A percentile compares a stretch with the other conserved stretches of the same genome.
Conservation (phyloP, 768 basidiomycete species). For the Lanmaoa rubissima region DNA sequence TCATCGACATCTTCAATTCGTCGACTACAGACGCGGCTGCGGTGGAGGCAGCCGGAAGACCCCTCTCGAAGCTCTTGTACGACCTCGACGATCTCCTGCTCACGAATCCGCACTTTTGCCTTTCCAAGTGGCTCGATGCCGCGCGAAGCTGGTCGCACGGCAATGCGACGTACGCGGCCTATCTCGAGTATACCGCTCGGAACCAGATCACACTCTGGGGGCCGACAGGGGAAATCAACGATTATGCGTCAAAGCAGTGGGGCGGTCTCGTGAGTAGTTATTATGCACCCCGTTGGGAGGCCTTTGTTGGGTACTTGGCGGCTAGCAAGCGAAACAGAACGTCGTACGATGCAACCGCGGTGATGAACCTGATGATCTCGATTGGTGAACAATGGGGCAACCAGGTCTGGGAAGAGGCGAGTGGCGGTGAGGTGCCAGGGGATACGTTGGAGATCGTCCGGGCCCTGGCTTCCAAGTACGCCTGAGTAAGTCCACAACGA, state of each 20-base stretch:
- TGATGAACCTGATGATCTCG: constrained; percentile 27
- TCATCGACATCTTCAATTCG: constrained; percentile 29
- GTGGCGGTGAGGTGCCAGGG: constrained; percentile 17
- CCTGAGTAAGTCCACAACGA: not conserved
- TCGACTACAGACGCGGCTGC: constrained; percentile 16
- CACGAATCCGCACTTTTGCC: constrained; percentile 33
- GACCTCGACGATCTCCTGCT: constrained; percentile 37
- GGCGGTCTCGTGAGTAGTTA: constrained; percentile 38
- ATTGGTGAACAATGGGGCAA: constrained; percentile 35
- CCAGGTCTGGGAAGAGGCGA: constrained; percentile 17
- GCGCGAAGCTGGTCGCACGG: constrained; percentile 31
- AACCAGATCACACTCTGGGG: constrained; percentile 47
- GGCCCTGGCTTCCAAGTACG: constrained; percentile 12
- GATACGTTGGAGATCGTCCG: constrained; percentile 24
- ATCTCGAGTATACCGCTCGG: constrained; percentile 39
- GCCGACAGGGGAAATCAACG: constrained; percentile 39
- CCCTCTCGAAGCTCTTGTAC: constrained; percentile 31
- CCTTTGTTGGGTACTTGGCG: constrained; percentile 35
- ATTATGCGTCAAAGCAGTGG: constrained; percentile 46
- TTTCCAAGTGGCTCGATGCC: constrained; percentile 37
- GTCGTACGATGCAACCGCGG: constrained; percentile 28
- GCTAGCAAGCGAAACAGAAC: constrained; percentile 26
- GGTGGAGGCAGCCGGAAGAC: constrained; percentile 23
- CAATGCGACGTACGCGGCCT: constrained; percentile 32
- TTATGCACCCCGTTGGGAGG: constrained; percentile 36